phyloP scores from a whole-genome alignment of 345 rosid species.

The Salix viminalis region DNA sequence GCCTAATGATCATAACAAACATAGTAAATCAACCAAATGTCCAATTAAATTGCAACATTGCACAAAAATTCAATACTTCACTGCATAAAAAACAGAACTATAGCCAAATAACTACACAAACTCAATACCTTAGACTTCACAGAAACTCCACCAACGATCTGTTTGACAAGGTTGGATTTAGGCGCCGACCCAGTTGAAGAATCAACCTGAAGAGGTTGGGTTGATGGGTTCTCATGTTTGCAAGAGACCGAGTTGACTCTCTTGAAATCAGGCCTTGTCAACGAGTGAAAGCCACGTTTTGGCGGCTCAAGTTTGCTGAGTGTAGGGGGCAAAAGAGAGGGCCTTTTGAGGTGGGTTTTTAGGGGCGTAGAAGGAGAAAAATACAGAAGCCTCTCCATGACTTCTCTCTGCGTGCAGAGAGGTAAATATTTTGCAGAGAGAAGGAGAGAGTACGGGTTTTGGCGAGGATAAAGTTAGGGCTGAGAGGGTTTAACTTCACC shows the following conservation, averaged over 20 bases:
- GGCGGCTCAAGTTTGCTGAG: constrained; percentile 37
- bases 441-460: background rate
- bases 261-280: constrained; percentile 28
- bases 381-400: constrained; percentile 94
- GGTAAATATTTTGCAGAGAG: constrained; percentile 11
- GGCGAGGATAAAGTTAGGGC: constrained; percentile 32
- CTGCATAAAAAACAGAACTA: background rate
- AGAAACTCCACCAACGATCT: constrained; percentile 31
- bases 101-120: background rate
- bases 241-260: constrained; percentile 44
- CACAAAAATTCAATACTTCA: background rate
- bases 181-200: constrained; percentile 31
- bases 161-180: constrained; percentile 25
- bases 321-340: constrained; percentile 37
- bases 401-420: constrained; percentile 17
- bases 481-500: background rate
- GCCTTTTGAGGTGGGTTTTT: constrained; percentile 26
- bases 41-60: background rate
- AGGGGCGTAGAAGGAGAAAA: constrained; percentile 49
- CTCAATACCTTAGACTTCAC: constrained; percentile 49
- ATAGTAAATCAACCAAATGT: background rate
- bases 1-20: background rate
- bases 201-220: constrained; percentile 20
- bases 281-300: constrained; percentile 26
- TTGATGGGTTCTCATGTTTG: constrained; percentile 29